Conservation (phyloP, 2,329 filamentous ascomycete species). For the Fusarium beomiforme region DNA sequence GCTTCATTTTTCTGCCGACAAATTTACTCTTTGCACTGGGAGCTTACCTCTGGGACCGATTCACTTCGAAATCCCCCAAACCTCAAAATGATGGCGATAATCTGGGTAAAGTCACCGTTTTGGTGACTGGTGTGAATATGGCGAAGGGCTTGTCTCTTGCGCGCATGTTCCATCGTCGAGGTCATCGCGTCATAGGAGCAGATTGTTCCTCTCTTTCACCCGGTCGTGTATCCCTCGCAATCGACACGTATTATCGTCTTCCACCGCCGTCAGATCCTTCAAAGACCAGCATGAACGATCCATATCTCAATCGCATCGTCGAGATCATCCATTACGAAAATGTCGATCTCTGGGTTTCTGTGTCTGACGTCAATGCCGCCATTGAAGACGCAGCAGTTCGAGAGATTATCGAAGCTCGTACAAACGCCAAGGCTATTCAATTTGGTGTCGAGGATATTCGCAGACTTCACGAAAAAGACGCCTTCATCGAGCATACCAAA, state of each 20-base stretch:
- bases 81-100: background rate
- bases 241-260: slow-evolving; percentile 64
- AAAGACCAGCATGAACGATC: slow-evolving; percentile 43
- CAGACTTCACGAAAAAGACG: slow-evolving; percentile 70
- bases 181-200: slow-evolving; percentile 77
- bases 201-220: slow-evolving; percentile 66
- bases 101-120: slow-evolving; percentile 57
- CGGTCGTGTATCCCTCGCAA: slow-evolving; percentile 66
- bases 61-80: background rate
- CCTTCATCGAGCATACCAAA: slow-evolving; percentile 69
- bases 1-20: slow-evolving; percentile 19
- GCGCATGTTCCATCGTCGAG: slow-evolving; percentile 69
- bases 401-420: slow-evolving; percentile 66
- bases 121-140: slow-evolving; percentile 80
- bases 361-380: slow-evolving; percentile 73
- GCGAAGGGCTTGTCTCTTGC: slow-evolving; percentile 75
- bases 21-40: background rate
- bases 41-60: slow-evolving; percentile 13
- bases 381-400: slow-evolving; percentile 74
- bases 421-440: slow-evolving; percentile 70
- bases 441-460: slow-evolving; percentile 66
- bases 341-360: slow-evolving; percentile 78
- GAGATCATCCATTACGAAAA: slow-evolving; percentile 68
- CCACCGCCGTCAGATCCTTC: slow-evolving; percentile 42
- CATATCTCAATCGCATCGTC: slow-evolving; percentile 67